Base-by-base conservation (phyloP, 208 protist species). In the Strigomonas culicis region DNA sequence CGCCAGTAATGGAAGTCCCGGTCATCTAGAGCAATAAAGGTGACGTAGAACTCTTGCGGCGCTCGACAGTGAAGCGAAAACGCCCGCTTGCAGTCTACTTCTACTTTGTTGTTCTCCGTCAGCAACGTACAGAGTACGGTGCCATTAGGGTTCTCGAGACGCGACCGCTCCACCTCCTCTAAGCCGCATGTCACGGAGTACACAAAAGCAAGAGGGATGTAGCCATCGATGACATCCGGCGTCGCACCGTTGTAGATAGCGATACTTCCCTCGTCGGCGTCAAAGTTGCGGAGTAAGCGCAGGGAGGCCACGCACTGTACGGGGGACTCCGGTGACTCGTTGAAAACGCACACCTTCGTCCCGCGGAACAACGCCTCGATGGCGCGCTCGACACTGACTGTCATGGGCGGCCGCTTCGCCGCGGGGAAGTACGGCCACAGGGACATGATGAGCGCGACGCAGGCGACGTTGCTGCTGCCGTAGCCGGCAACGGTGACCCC, bases 31-130 rank as follows among this genome's bases (percentile, higher is more conserved):
- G 76, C 69, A 30, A 86, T 74, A 53, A 86, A 86, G 15, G 62
- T 82, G 0, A 82, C 77, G 43, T 86, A 86, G 32, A 86, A 82
- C 32, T 72, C 53, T 58, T 80, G 72, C 1, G 80, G 76, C 8
- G 75, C 63, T 7, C 62, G 61, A 55, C 77, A 86, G 59, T 86
- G 80, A 2, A 86, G 57, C 1, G 80, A 82, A 30, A 86, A 77
- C 13, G 76, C 74, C 3, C 74, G 69, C 25, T 67, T 77, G 25
- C 44, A 52, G 11, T 58, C 63, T 17, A 80, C 76, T 4, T 74
- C 41, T 15, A 70, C 36, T 19, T 58, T 68, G 13, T 60, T 59
- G 17, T 28, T 51, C 7, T 59, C 21, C 8, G 39, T 46, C 4
- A 58, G 63, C 22, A 72, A 28, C 7, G 30, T 58, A 51, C 77